Base-by-base conservation (phyloP, 441 rosid species). In the Sinapis alba region DNA sequence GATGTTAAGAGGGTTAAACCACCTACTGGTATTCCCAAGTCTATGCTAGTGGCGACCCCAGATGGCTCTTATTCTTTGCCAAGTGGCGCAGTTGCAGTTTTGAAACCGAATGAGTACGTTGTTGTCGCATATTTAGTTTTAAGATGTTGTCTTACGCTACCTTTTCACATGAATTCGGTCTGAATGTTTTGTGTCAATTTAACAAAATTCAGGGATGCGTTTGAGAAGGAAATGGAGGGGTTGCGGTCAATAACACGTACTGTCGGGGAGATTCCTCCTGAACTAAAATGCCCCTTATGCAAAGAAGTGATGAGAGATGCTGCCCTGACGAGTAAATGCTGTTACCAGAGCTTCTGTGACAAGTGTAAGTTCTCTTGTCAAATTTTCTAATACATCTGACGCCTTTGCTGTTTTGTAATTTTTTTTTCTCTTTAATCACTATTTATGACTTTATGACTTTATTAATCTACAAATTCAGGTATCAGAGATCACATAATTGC, bases 251-350 rank as follows among this genome's bases (percentile, higher is more conserved):
- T 92, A 27, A 63, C 72, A 63, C 92, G 97, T 20, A 80, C 92
- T 69, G 87, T 92, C 57, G 94, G 96, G 58, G 99, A 96, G 80
- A 88, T 93, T 82, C 98, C 99, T 28, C 98, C 97, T 27, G 99
- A 96, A 78, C 85, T 96, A 70, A 96, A 84, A 79, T 96, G 99
- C 65, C 98, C 96, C 9, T 76, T 93, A 78, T 96, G 99, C 85
- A 96, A 86, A 86, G 95, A 96, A 84, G 97, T 96, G 7, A 96
- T 96, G 98, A 96, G 87, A 81, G 96, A 96, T 82, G 99, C 99
- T 77, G 97, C 89, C 2, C 73, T 96, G 82, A 90, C 98, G 2
- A 96, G 99, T 87, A 96, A 88, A 84, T 96, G 99, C 74, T 96
- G 99, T 81, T 90, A 87, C 79, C 77, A 78, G 27, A 96, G 99